These are phyloP conservation scores for Grosmannia penicillata DNA, from an alignment of 2,329 filamentous ascomycete species.

Conservation along the genomic window DNA sequence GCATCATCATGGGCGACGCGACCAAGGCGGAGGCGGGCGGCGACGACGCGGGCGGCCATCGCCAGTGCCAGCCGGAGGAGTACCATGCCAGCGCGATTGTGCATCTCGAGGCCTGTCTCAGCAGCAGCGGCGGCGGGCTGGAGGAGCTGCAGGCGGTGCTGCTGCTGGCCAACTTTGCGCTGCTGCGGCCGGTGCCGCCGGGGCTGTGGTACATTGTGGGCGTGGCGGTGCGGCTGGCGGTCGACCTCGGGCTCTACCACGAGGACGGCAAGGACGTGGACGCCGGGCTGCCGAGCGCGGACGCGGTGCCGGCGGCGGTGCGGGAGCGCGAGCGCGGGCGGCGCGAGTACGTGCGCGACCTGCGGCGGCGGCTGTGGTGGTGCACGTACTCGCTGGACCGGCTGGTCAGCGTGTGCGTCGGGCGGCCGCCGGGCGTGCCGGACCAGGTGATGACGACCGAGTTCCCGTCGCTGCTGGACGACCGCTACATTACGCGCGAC, in stretches of 20 bases:
- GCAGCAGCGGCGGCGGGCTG: conserved; percentile 71
- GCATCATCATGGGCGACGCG: conserved; percentile 67
- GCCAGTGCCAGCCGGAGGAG: conserved; percentile 69
- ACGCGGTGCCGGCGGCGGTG: conserved; percentile 21
- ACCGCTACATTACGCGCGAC: conserved; percentile 68
- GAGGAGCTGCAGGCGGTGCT: conserved; percentile 92
- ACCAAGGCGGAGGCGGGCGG: conserved; percentile 21
- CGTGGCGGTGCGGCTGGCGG: conserved; percentile 75
- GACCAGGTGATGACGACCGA: conserved; percentile 94
- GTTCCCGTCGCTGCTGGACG: conserved; percentile 78
- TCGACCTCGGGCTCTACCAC: conserved; percentile 84
- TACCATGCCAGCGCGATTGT: conserved; percentile 92
- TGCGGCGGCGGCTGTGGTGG: conserved; percentile 86
- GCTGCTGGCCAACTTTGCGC: conserved; percentile 76
- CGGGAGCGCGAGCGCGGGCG: conserved; percentile 41
- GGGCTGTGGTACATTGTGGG: conserved; percentile 97
- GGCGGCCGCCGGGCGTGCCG: conserved; percentile 84
- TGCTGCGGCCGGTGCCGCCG: conserved; percentile 80
- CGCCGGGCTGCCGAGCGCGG: conserved; percentile 37
- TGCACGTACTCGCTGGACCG: conserved; percentile 90
- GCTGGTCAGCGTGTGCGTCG: conserved; percentile 89
- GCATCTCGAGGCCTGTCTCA: conserved; percentile 76
- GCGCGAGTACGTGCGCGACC: conserved; percentile 72
- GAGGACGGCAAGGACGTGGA: conserved; percentile 64
- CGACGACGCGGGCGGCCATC: conserved; percentile 11